These are phyloP conservation scores for Celoporthe dispersa DNA, from an alignment of 2,329 filamentous ascomycete genomes.

Conservation along the genomic window DNA sequence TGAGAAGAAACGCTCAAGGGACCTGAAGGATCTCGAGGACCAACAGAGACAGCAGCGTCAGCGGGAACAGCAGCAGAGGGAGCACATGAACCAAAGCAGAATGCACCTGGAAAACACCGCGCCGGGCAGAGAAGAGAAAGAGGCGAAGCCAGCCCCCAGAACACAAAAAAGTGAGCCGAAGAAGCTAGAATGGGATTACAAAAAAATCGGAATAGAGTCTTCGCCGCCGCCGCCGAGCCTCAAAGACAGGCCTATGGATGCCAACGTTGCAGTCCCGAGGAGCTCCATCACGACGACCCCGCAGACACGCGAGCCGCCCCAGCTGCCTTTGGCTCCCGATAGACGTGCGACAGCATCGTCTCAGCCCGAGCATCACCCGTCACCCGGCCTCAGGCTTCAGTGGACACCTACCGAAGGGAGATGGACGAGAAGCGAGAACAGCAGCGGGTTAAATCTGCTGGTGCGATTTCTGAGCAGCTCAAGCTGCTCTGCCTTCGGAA, in stretches of 20 bases:
- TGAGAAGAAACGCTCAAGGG: neutral
- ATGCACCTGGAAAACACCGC: neutral
- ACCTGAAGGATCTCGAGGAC: neutral
- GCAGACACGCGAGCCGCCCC: neutral
- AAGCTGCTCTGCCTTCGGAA: conserved; percentile 7
- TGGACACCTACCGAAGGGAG: neutral
- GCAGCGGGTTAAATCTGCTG: neutral
- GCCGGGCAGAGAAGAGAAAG: neutral
- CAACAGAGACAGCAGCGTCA: neutral
- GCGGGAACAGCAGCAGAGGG: conserved; percentile 5
- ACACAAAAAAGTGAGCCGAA: neutral
- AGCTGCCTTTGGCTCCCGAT: neutral
- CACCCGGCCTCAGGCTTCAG: neutral
- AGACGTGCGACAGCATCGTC: neutral
- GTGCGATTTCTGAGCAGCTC: conserved; percentile 5
- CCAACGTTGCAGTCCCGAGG: neutral
- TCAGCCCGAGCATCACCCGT: neutral
- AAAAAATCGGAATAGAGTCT: neutral
- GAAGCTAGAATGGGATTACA: neutral
- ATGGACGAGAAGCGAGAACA: neutral
- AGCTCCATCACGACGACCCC: neutral
- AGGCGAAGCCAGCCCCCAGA: neutral
- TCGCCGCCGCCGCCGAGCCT: neutral
- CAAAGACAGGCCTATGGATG: neutral
- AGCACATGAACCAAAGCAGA: neutral